A percentile compares a stretch with the other conserved stretches of the same genome.
These are phyloP conservation scores for Coprinellus micaceus DNA, from an alignment of 768 basidiomycete genomes.

Conservation along the genomic window DNA sequence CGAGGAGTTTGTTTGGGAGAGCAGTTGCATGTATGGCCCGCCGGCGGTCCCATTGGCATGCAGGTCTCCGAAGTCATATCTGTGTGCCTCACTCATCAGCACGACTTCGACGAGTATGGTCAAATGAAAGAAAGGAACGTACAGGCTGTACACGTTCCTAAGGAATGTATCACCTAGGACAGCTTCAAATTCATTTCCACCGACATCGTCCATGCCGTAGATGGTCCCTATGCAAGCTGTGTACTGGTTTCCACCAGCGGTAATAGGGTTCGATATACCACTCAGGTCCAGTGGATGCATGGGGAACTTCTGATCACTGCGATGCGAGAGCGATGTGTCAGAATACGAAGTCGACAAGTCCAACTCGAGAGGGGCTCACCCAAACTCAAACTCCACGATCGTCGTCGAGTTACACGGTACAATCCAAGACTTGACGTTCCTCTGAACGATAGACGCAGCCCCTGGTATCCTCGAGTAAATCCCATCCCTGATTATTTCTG, in stretches of 20 bases:
- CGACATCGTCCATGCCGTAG: conserved; percentile 26
- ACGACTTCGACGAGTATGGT: neutral
- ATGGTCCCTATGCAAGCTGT: conserved; percentile 35
- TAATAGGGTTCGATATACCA: conserved; percentile 22
- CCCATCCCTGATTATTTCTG: neutral
- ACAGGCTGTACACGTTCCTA: conserved; percentile 12
- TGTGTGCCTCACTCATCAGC: neutral
- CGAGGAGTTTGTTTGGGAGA: conserved; percentile 2
- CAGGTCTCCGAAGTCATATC: conserved; percentile 9
- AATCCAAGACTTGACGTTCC: conserved; percentile 29
- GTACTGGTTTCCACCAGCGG: conserved; percentile 26
- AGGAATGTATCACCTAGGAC: conserved; percentile 9
- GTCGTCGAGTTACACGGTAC: conserved; percentile 34
- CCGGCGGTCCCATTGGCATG: neutral
- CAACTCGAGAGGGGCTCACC: conserved; percentile 25
- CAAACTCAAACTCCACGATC: conserved; percentile 36
- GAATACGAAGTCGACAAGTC: neutral
- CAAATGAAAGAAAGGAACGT: neutral
- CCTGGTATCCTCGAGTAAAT: conserved; percentile 30
- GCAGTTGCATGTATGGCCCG: conserved; percentile 10
- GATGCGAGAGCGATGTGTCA: neutral
- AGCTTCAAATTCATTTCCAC: conserved; percentile 21
- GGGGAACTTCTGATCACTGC: conserved; percentile 30
- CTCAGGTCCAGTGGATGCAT: conserved; percentile 45
- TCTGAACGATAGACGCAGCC: conserved; percentile 14